Conservation (phyloP, 352 stramenopile genomes). For the Globisporangium solare region DNA sequence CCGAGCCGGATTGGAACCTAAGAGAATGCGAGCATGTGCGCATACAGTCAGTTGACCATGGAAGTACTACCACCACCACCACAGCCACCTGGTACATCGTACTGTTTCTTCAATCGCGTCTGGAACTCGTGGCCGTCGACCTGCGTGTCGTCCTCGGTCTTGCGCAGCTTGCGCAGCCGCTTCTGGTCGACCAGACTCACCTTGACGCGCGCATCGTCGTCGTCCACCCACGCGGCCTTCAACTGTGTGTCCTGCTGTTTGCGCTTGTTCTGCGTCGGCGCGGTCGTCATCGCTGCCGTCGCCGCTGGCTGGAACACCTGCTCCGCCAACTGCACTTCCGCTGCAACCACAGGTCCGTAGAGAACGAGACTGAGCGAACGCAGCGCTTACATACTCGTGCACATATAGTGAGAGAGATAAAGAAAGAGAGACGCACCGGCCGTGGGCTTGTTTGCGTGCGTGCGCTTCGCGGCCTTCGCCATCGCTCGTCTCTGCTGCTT, state of each 20-base stretch:
- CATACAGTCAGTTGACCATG: not conserved
- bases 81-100: constrained; percentile 13
- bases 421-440: constrained; percentile 6
- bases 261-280: constrained; percentile 24
- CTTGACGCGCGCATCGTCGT: constrained; percentile 74
- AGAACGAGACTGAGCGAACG: too few species aligned
- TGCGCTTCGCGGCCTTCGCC: constrained; percentile 1
- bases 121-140: constrained; percentile 75
- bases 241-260: constrained; percentile 26
- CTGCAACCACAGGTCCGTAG: constrained; percentile 11
- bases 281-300: constrained; percentile 2
- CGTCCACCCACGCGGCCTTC: constrained; percentile 81
- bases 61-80: too few species aligned
- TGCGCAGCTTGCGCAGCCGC: constrained; percentile 82
- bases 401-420: not conserved
- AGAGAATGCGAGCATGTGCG: not conserved
- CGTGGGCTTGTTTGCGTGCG: constrained; percentile 10
- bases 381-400: not conserved
- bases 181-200: constrained; percentile 66
- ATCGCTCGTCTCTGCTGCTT: not conserved
- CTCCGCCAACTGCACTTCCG: constrained; percentile 50
- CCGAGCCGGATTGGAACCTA: constrained; percentile 56
- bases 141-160: constrained; percentile 59
- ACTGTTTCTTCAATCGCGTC: constrained; percentile 79
- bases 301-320: constrained; percentile 49